Conservation (phyloP, 2,329 filamentous ascomycete species). For the Curvularia sp. region DNA sequence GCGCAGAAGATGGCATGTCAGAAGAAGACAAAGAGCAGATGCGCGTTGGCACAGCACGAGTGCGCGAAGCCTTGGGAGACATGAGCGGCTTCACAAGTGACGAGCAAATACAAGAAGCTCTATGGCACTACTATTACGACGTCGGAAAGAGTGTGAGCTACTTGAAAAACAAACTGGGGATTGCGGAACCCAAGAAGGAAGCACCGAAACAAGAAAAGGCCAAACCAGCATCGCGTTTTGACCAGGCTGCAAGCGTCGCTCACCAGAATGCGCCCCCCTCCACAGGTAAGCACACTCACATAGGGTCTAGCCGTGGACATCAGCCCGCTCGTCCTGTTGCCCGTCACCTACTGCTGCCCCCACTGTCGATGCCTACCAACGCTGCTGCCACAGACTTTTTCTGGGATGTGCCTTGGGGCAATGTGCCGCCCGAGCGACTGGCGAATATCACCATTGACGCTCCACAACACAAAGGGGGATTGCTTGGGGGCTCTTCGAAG, state of each 20-base stretch:
- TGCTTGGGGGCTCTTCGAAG: slow-evolving; percentile 86
- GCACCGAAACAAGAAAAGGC: slow-evolving; percentile 52
- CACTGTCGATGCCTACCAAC: slow-evolving; percentile 34
- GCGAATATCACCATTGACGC: slow-evolving; percentile 69
- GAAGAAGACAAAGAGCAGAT: slow-evolving; percentile 60
- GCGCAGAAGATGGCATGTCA: slow-evolving; percentile 32
- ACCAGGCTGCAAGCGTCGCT: slow-evolving; percentile 53
- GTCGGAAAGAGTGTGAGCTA: slow-evolving; percentile 84
- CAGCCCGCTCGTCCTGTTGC: slow-evolving; percentile 27
- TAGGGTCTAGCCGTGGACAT: slow-evolving; percentile 21
- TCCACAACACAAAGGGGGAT: slow-evolving; percentile 66
- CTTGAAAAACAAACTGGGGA: slow-evolving; percentile 65
- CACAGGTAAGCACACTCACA: slow-evolving; percentile 55
- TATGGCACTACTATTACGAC: slow-evolving; percentile 98
- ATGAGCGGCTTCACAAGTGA: slow-evolving; percentile 65
- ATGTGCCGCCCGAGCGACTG: slow-evolving; percentile 70
- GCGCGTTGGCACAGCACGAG: slow-evolving; percentile 69
- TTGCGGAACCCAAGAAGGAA: slow-evolving; percentile 34
- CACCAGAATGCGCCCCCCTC: slow-evolving; percentile 50
- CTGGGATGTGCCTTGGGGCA: slow-evolving; percentile 83
- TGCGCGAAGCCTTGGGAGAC: slow-evolving; percentile 69
- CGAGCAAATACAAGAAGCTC: slow-evolving; percentile 81
- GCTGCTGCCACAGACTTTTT: slow-evolving; percentile 67
- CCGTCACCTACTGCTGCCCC: slow-evolving; percentile 40
- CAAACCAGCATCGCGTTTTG: slow-evolving; percentile 48